Evolutionary conservation across 2,329 filamentous ascomycete species (phyloP).

Genomic region (Botrytis fabae): DNA sequence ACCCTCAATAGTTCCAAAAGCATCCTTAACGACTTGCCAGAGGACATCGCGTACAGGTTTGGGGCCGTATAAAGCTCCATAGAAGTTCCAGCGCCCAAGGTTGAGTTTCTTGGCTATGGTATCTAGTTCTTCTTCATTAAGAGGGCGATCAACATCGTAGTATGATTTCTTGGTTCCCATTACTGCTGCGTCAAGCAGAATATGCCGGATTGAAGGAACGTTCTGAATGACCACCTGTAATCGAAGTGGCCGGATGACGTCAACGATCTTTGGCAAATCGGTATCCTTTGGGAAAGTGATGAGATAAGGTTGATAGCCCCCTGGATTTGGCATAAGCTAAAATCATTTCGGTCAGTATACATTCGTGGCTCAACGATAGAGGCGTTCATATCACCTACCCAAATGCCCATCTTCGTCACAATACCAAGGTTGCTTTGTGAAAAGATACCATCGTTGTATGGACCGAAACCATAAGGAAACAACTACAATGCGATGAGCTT

Average conservation of each 20-base stretch:
- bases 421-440: slow-evolving; percentile 54
- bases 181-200: slow-evolving; percentile 39
- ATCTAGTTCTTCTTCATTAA: slow-evolving; percentile 46
- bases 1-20: slow-evolving; percentile 38
- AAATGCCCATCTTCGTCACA: slow-evolving; percentile 54
- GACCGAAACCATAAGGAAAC: slow-evolving; percentile 43
- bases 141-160: slow-evolving; percentile 37
- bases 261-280: slow-evolving; percentile 37
- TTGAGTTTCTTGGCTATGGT: slow-evolving; percentile 45
- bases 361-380: background rate
- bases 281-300: slow-evolving; percentile 47
- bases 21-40: slow-evolving; percentile 38
- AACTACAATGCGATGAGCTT: background rate
- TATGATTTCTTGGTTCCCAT: slow-evolving; percentile 44
- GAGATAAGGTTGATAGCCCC: slow-evolving; percentile 48
- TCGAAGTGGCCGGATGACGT: slow-evolving; percentile 48
- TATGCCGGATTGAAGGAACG: slow-evolving; percentile 38
- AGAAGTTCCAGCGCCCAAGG: slow-evolving; percentile 50
- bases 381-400: slow-evolving; percentile 14
- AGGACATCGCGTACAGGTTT: slow-evolving; percentile 40
- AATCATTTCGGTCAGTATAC: background rate
- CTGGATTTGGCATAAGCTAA: slow-evolving; percentile 53
- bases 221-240: slow-evolving; percentile 48
- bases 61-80: slow-evolving; percentile 46
- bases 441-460: slow-evolving; percentile 47